phyloP scores from a whole-genome alignment of 176 grass and related monocot genomes.

The Triticum aestivum region IWGSC_CS_RefSeq_v2.1 NC_057798.1:22682663-22683162 shows the following conservation, averaged over 20 bases:
- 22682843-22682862: constrained; percentile 54
- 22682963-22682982: neutral
- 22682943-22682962: neutral
- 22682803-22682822: constrained; percentile 26
- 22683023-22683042: constrained; percentile 51
- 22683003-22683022: constrained; percentile 70
- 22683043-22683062: constrained; percentile 39
- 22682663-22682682: constrained; percentile 19
- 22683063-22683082: constrained; percentile 27
- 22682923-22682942: constrained; percentile 14
- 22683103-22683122: constrained; percentile 39
- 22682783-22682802: constrained; percentile 13
- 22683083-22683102: constrained; percentile 28
- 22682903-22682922: constrained; percentile 72
- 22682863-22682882: constrained; percentile 53
- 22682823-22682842: constrained; percentile 13
- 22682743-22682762: constrained; percentile 5
- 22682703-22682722: neutral
- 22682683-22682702: neutral
- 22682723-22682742: neutral
- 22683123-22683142: constrained; percentile 25
- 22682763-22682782: constrained; percentile 11
- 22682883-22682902: constrained; percentile 81
- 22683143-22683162: neutral
- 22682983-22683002: constrained; percentile 47